A percentile compares a stretch with the other conserved stretches of the same genome.
Conservation (phyloP, 176 grass and related monocot species). For the Areca catechu region DNA sequence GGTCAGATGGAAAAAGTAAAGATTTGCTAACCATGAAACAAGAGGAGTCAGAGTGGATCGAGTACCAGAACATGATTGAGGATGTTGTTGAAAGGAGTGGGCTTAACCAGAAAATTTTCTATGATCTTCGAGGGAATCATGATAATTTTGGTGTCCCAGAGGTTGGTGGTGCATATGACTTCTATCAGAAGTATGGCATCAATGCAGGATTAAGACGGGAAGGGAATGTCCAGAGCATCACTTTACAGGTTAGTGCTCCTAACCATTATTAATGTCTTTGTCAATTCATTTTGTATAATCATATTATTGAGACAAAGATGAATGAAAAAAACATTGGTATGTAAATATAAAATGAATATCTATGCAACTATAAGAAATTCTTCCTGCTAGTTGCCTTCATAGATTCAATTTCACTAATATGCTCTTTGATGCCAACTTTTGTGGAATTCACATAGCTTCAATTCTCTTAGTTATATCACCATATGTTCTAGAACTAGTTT, state of each 20-base stretch:
- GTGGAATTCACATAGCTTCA: no score
- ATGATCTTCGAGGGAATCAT: conserved; percentile 87
- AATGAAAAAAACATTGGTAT: no score
- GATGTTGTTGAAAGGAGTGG: conserved; percentile 57
- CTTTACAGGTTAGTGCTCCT: conserved; percentile 48
- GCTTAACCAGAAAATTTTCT: conserved; percentile 65
- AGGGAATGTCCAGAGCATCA: conserved; percentile 59
- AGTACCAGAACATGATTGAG: conserved; percentile 43
- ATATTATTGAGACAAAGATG: no score
- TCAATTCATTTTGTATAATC: no score
- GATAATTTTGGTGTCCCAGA: conserved; percentile 70
- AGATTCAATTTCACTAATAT: no score
- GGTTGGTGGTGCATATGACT: conserved; percentile 56
- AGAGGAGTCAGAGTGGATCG: conserved; percentile 67
- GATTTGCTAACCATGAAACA: conserved; percentile 89
- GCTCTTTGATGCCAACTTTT: no score
- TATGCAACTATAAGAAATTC: no score
- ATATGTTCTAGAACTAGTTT: no score
- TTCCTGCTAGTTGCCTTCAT: no score
- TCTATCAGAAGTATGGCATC: conserved; percentile 71
- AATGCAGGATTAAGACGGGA: conserved; percentile 48
- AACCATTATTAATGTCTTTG: background rate
- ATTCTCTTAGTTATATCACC: no score
- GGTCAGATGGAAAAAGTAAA: conserved; percentile 93
- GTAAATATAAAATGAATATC: no score